Base-by-base conservation (phyloP, 768 basidiomycete genomes). In the Pleurotus salmoneostramineus region DNA sequence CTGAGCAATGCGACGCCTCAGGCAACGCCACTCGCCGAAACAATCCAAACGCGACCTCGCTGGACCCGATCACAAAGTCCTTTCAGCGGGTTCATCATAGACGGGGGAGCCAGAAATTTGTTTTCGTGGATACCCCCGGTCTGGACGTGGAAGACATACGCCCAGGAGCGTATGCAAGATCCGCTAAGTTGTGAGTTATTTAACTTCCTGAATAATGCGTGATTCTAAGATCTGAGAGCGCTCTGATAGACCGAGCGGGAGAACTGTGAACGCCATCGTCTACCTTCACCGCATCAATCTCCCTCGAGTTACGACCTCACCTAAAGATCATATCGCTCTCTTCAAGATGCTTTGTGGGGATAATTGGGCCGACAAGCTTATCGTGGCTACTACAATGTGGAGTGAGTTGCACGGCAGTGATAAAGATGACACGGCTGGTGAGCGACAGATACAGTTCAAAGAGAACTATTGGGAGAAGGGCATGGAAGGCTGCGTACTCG, bases 351-450 rank as follows among this genome's bases (percentile, higher is more conserved):
- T 63, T 5, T 61, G 60, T 43, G 79, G 79, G 40, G 70, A 72
- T 17, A 68, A 59, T 58, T 66, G 70, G 7, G 69, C 78, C 59
- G 69, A 70, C 44, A 76, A 77, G 58, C 74, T 78, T 49, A 67
- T 75, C 50, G 68, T 78, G 60, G 74, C 71, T 50, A 78, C 79
- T 62, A 78, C 69, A 45, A 78, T 73, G 77, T 79, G 77, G 76
- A 67, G 66, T 3, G 66, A 66, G 51, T 27, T 27, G 1, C 21
- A 27, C 21, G 21, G 21, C 21, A 27, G 21, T 27, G 73, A 73
- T 49, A 63, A 48, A 6, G 14, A 12, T 1, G 49, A 17, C 7
- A 45, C 33, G 32, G 61, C 49, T 2, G 49, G 27, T n/a, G 36
- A 62, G 10, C 71, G 79, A 5, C 77, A 78, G 58, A 51, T 56